phyloP scores from a whole-genome alignment of 139 green algal species.

The Chlorella sp. region DNA sequence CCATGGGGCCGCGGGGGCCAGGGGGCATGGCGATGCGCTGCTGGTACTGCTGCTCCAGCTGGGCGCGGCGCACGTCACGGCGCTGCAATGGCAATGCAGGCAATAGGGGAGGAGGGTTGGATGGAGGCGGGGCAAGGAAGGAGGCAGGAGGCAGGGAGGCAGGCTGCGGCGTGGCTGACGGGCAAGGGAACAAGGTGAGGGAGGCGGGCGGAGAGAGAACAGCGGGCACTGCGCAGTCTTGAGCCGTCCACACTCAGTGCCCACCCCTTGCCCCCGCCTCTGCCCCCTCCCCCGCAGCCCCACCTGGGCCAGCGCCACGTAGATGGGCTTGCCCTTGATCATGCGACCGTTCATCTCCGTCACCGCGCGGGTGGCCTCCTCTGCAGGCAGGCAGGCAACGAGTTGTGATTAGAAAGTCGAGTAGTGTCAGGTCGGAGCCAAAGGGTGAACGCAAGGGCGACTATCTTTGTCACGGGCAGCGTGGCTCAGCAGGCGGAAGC shows the following conservation, averaged over 20 bases:
- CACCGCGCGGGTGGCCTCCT: constrained; percentile 88
- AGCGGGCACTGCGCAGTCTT: too few species aligned
- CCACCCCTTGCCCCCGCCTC: neutral
- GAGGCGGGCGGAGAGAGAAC: neutral
- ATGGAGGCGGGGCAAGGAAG: neutral
- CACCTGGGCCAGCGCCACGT: constrained; percentile 82
- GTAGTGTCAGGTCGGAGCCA: too few species aligned
- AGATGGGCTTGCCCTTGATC: constrained; percentile 90
- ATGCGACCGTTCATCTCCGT: constrained; percentile 87
- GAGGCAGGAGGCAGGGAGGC: neutral
- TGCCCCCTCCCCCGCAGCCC: neutral
- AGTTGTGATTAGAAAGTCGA: neutral
- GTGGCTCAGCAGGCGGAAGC: neutral
- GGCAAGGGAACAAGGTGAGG: neutral
- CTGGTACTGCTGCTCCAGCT: constrained; percentile 80
- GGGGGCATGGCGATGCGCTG: constrained; percentile 40
- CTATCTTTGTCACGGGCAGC: neutral
- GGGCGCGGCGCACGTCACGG: constrained; percentile 78
- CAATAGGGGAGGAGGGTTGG: neutral
- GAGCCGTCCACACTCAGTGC: too few species aligned
- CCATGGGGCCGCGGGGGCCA: constrained; percentile 56
- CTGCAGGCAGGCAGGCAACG: constrained; percentile 16
- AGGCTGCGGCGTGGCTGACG: neutral
- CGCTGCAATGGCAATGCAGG: constrained; percentile 65
- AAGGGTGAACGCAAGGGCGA: too few species aligned